Evolutionary conservation across 805 yeast genomes (phyloP).

Genomic region (Osmozyma mogii): DNA sequence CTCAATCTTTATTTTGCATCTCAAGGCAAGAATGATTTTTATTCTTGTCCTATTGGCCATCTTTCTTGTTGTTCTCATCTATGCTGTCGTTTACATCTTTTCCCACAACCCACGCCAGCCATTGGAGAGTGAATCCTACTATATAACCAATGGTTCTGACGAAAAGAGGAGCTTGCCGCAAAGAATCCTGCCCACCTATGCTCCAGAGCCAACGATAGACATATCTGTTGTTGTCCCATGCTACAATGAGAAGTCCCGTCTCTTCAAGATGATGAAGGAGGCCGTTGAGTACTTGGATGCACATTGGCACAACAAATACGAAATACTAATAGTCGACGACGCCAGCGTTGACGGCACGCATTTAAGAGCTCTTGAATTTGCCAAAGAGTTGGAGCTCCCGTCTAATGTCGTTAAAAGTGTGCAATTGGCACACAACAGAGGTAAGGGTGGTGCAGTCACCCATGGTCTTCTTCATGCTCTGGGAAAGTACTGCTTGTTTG

Average conservation of each 20-base stretch:
- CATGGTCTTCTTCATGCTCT: slow-evolving; percentile 77
- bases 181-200: slow-evolving; percentile 19
- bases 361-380: slow-evolving; percentile 60
- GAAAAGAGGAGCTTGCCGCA: slow-evolving; percentile 24
- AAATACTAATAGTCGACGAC: slow-evolving; percentile 84
- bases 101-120: slow-evolving; percentile 61
- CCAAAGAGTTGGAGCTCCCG: slow-evolving; percentile 35
- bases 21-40: too few species aligned
- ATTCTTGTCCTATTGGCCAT: too few species aligned
- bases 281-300: slow-evolving; percentile 45
- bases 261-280: slow-evolving; percentile 66
- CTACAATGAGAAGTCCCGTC: slow-evolving; percentile 73
- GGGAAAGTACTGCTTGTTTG: slow-evolving; percentile 74
- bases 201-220: slow-evolving; percentile 32
- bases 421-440: slow-evolving; percentile 69
- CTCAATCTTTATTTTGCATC: too few species aligned
- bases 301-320: slow-evolving; percentile 41
- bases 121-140: slow-evolving; percentile 43
- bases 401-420: slow-evolving; percentile 66
- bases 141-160: slow-evolving; percentile 33
- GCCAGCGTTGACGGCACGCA: slow-evolving; percentile 82
- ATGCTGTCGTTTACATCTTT: slow-evolving; percentile 32
- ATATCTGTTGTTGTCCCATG: slow-evolving; percentile 89
- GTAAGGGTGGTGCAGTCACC: slow-evolving; percentile 90
- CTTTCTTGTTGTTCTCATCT: slow-evolving; percentile 6